Base-by-base conservation (phyloP, 257 asterid species). In the Fraxinus americana region DNA sequence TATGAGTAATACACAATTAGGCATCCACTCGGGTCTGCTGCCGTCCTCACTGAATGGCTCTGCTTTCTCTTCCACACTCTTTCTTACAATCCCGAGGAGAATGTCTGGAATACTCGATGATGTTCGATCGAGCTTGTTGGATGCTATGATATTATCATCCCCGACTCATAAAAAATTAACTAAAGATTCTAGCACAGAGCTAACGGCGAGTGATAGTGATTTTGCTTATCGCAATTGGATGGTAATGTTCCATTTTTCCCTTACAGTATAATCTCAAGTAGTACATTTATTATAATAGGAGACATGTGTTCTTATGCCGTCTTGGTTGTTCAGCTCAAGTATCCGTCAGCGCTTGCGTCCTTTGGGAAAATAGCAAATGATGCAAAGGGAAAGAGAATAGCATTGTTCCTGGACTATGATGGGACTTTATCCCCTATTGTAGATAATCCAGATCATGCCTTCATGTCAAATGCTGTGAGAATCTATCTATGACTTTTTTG, bases 71-170 rank as follows among this genome's bases (percentile, higher is more conserved):
- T 74, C 94, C 0, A 61, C 92, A 0, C 96, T 86, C 74, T 81
- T 93, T 79, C 97, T 91, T 67, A 87, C 88, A 8, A 88, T 93
- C 79, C 99, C 98, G 7, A 83, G 96, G 86, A 91, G 63, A 84
- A 90, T 79, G 85, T 59, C 97, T 1, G 97, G 94, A 16, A 83
- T 90, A 12, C 91, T 93, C 8, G 97, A 92, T 43, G 99, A 92
- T 75, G 94, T 92, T 0, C 75, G 91, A 78, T 86, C 91, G 7
- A 81, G 89, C 82, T 79, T 96, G 84, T 78, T 91, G 70, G 99
- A 93, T 81, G 88, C 98, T 67, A 95, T 95, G 99, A 89, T 79
- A 81, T 89, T 97, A 6, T 95, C 99, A 1, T 95, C 99, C 54
- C 99, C 99, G 0, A 95, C 99, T 77, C 97, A 95, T 75, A 88